These are phyloP conservation scores for Brasilioporus rufonigricans DNA, from an alignment of 768 basidiomycete species.

Conservation along the genomic window DNA sequence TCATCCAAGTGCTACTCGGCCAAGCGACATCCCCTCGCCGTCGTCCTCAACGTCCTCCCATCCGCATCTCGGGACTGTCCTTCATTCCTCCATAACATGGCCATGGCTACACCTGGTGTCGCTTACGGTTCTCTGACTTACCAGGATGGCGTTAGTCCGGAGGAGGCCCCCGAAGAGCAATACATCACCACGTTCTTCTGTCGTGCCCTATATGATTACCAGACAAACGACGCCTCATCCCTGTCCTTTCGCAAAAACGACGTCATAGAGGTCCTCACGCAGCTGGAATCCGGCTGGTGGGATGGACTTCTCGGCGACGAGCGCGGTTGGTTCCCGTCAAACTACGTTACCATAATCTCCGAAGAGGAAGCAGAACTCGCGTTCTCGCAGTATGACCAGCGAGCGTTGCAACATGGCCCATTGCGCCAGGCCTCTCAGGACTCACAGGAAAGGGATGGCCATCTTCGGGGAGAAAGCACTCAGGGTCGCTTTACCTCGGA, in stretches of 20 bases:
- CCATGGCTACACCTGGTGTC: constrained; percentile 27
- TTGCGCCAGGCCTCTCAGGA: constrained; percentile 14
- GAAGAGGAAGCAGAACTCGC: constrained; percentile 78
- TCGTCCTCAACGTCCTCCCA: constrained; percentile 8
- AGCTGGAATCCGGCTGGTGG: constrained; percentile 97
- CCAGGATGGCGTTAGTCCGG: constrained; percentile 23
- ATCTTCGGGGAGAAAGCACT: constrained; percentile 9
- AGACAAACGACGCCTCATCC: constrained; percentile 83
- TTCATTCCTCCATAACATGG: constrained; percentile 1
- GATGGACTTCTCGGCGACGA: constrained; percentile 88
- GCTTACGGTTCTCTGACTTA: constrained; percentile 21
- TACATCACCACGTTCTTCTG: constrained; percentile 77
- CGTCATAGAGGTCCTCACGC: constrained; percentile 90
- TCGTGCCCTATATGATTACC: constrained; percentile 88
- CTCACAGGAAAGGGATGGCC: constrained; percentile 11
- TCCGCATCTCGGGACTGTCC: neutral
- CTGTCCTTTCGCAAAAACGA: constrained; percentile 85
- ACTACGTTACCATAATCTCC: constrained; percentile 80
- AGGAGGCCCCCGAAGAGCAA: constrained; percentile 50
- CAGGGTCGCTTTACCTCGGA: constrained; percentile 38
- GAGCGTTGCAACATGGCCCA: constrained; percentile 12
- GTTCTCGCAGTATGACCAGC: constrained; percentile 36
- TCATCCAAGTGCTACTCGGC: constrained; percentile 17
- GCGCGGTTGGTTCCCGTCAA: constrained; percentile 97
- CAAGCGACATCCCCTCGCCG: constrained; percentile 10